A percentile compares a stretch with the other conserved stretches of the same genome.
Conservation (phyloP, 768 basidiomycete species). For the Leccinum subtestaceum region DNA sequence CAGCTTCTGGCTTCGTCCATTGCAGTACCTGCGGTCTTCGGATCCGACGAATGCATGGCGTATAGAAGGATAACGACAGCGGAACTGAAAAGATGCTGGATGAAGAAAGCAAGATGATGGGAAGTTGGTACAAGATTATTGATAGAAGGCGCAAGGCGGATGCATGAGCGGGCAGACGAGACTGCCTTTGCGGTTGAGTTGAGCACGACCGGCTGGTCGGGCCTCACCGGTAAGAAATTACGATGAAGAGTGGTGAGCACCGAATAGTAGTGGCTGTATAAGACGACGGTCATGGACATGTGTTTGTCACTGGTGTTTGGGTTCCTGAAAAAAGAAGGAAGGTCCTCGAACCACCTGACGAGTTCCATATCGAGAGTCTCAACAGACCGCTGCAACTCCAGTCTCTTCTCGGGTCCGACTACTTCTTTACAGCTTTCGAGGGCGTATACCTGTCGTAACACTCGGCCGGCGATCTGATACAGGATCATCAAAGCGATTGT, state of each 20-base stretch:
- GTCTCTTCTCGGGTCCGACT: constrained; percentile 69
- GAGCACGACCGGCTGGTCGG: constrained; percentile 63
- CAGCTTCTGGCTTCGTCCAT: constrained; percentile 83
- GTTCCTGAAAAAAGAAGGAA: constrained; percentile 74
- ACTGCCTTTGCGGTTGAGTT: constrained; percentile 80
- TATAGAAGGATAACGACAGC: constrained; percentile 82
- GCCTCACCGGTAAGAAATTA: constrained; percentile 79
- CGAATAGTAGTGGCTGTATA: constrained; percentile 89
- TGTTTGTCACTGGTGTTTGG: constrained; percentile 72
- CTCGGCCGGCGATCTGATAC: constrained; percentile 81
- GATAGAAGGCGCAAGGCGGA: constrained; percentile 81
- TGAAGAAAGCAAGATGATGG: constrained; percentile 85
- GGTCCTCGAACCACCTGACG: constrained; percentile 78
- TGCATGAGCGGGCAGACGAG: constrained; percentile 80
- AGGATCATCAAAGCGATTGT: constrained; percentile 71
- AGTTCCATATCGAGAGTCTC: constrained; percentile 76
- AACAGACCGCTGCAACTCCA: constrained; percentile 73
- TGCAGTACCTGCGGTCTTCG: constrained; percentile 60
- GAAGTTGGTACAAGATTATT: constrained; percentile 81
- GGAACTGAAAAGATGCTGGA: constrained; percentile 86
- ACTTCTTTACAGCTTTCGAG: constrained; percentile 74
- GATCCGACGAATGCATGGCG: constrained; percentile 79
- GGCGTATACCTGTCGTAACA: constrained; percentile 80
- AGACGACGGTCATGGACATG: constrained; percentile 79
- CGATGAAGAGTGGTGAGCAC: constrained; percentile 85